A percentile compares a stretch with the other conserved stretches of the same genome.
Evolutionary conservation across 2,329 filamentous ascomycete genomes (phyloP).

Genomic region (Fusarium euwallaceae): DNA sequence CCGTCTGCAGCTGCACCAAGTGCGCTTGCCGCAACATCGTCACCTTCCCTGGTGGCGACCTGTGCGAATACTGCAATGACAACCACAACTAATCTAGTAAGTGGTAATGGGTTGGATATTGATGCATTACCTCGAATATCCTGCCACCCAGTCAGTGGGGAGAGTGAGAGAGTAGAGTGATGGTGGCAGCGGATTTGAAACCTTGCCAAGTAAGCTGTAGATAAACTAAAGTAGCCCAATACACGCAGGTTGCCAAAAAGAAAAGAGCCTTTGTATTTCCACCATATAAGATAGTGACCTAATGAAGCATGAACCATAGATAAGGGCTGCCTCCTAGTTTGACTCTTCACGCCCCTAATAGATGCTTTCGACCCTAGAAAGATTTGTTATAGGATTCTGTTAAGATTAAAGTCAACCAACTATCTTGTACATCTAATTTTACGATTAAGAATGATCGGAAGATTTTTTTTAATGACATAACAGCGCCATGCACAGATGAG

Average conservation of each 20-base stretch:
- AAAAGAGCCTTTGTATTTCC: neutral
- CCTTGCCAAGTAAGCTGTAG: neutral
- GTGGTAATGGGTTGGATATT: neutral
- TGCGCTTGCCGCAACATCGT: neutral
- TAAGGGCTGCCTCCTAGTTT: neutral
- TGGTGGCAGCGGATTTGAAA: neutral
- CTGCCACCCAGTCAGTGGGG: neutral
- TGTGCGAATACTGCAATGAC: conserved; percentile 5
- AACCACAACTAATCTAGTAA: neutral
- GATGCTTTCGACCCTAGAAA: neutral
- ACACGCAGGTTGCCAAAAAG: neutral
- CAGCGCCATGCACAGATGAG: neutral
- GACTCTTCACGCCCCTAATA: neutral
- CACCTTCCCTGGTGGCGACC: neutral
- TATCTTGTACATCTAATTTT: too few species aligned
- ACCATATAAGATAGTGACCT: neutral
- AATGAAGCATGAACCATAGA: neutral
- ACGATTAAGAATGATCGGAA: too few species aligned
- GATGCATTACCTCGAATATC: neutral
- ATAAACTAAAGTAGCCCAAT: neutral
- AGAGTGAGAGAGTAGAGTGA: neutral
- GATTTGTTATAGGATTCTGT: neutral
- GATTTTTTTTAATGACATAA: too few species aligned
- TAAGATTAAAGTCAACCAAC: neutral
- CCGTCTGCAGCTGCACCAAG: neutral